Base-by-base conservation (phyloP, 805 yeast species). In the Sugiyamaella chiloensis region DNA sequence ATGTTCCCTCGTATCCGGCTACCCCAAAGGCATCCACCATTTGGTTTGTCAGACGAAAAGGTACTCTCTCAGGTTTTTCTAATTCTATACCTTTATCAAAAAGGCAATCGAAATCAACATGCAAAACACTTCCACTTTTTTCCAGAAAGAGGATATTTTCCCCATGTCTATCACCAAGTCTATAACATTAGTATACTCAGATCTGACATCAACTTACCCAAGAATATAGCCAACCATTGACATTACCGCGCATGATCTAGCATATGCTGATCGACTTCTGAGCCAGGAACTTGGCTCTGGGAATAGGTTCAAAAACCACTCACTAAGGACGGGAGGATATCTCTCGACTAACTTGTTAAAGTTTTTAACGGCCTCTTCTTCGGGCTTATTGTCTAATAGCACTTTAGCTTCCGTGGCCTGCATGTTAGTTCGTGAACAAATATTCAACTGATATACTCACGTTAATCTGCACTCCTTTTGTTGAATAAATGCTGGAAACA, bases 71-170 rank as follows among this genome's bases (percentile, higher is more conserved):
- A 0, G 99, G 99, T 4, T 85, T 83, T 2, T 83, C 81, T 24
- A 82, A 67, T 20, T 86, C 87, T 40, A 65, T 67, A 37, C 76
- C 65, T 48, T 91, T 93, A 49, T 91, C 98, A 60, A 95, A 93
- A 35, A 93, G 70, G 69, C 98, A 91, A 62, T 95, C 98, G 65
- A 93, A 93, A 66, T 95, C 99, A 47, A 93, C 97, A 64, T 93
- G 99, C 52, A 93, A 67, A 0, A 88, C 79, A 6, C 80, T 80
- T 1, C 99, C 99, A 2, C 82, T 76, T 35, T 73, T 76, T 52
- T 83, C 83, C 57, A 82, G 76, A 31, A 91, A 69, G 46, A 93
- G 67, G 17, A 93, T 79, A 60, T 93, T 93, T 60, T 93, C 99
- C 56, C 96, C 85, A 62, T 93, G 99, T 32, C 99, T 74, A 65